Base-by-base conservation (phyloP, 805 yeast genomes). In the Jamesozyma piceae region DNA sequence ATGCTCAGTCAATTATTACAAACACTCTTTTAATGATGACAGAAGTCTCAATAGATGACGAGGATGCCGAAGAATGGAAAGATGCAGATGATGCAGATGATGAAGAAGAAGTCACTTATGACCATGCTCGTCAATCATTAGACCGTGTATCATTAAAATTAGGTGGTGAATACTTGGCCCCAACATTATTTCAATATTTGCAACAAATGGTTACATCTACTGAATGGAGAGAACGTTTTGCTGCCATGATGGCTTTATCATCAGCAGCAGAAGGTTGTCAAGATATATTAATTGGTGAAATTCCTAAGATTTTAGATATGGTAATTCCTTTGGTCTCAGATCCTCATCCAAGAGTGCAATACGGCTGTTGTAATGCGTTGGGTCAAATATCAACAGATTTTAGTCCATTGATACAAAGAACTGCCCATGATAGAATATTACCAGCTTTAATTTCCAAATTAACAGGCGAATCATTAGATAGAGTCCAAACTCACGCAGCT, bases 401-500 rank as follows among this genome's bases (percentile, higher is more conserved):
- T 66, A 92, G 97, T 5, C 94, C 86, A 53, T 71, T 74, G 14
- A 82, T 92, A 45, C 97, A 92, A 67, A 73, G 81, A 53, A 78
- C 84, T 39, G 74, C 87, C 18, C 95, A 89, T 48, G 76, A 75
- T 51, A 70, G 83, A 49, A 78, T 92, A 36, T 69, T 92, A 43
- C 97, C 97, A 5, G 92, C 94, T 2, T 72, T 92, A 50, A 84
- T 92, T 42, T 78, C 94, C 11, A 86, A 77, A 69, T 73, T 92
- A 41, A 78, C 81, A 2, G 71, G 73, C 48, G 74, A 74, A 49
- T 77, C 87, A 38, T 89, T 82, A 44, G 90, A 94, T 40, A 73
- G 97, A 57, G 98, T 92, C 20, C 97, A 90, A 67, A 86, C 96
- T 0, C 98, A 92, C 59, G 97, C 97, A 15, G 97, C 98, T 35